These are phyloP conservation scores for Lotus japonicus DNA, from an alignment of 306 rosid species.

Conservation along the genomic window DNA sequence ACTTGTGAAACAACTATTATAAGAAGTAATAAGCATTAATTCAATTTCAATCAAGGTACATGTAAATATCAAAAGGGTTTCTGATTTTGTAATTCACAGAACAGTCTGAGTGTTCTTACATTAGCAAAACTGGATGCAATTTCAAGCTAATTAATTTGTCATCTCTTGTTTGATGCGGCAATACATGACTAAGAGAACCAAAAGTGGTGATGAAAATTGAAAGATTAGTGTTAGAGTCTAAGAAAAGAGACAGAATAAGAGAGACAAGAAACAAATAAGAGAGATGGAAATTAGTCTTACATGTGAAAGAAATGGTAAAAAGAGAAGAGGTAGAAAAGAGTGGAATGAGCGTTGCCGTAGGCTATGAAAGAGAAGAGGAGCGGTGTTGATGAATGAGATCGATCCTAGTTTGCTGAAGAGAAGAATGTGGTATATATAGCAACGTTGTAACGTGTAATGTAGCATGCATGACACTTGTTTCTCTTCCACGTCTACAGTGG, in stretches of 20 bases:
- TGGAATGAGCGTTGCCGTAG: neutral
- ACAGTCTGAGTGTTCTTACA: too few species aligned
- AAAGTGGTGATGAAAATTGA: neutral
- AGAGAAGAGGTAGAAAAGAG: neutral
- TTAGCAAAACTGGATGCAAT: too few species aligned
- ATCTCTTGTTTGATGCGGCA: neutral
- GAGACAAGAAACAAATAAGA: neutral
- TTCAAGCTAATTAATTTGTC: neutral
- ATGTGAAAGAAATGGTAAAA: neutral
- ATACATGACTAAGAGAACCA: neutral
- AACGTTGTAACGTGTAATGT: constrained; percentile 24
- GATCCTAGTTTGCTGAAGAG: neutral
- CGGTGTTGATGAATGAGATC: too few species aligned
- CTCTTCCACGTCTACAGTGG: neutral
- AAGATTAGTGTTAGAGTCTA: neutral
- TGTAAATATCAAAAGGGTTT: too few species aligned
- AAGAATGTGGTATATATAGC: neutral
- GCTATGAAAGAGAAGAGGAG: neutral
- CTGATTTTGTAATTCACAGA: too few species aligned
- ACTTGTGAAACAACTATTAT: neutral
- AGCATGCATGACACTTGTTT: constrained; percentile 32
- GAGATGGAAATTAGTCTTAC: neutral
- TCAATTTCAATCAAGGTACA: neutral
- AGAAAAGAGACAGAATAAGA: neutral
- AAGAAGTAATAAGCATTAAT: neutral